These are phyloP conservation scores for Fusarium sp. DNA, from an alignment of 2,329 filamentous ascomycete species.

Conservation along the genomic window DNA sequence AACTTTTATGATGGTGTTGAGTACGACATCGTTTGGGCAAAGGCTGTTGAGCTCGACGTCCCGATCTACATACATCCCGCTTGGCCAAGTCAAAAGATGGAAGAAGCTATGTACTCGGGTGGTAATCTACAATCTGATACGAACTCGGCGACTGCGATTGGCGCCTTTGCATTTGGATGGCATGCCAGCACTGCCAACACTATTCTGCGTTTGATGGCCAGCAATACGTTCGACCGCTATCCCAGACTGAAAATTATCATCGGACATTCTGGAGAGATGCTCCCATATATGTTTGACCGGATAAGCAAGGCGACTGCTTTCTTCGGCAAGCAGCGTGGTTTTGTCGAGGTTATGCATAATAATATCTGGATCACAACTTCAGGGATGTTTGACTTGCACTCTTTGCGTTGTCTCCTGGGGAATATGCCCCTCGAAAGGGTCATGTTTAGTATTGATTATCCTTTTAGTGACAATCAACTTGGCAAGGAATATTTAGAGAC, in stretches of 20 bases:
- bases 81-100: not conserved
- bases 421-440: not conserved
- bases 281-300: not conserved
- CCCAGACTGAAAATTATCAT: not conserved
- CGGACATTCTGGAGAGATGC: not conserved
- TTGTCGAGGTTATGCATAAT: not conserved
- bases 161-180: not conserved
- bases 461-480: not conserved
- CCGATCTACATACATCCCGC: not conserved
- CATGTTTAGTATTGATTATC: not conserved
- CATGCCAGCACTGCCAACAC: not conserved
- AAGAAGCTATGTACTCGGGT: not conserved
- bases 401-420: not conserved
- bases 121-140: not conserved
- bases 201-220: not conserved
- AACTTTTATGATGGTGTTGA: not conserved
- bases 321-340: not conserved
- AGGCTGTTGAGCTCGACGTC: not conserved
- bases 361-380: slow-evolving; percentile 1
- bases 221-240: not conserved
- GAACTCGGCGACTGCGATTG: not conserved
- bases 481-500: not conserved
- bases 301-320: not conserved
- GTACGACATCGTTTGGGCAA: not conserved
- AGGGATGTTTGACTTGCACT: not conserved